Percentiles rank a stretch among this genome's conserved stretches.
Evolutionary conservation across 2,329 filamentous ascomycete genomes (phyloP).

Genomic region (Chlorencoelia australis): DNA sequence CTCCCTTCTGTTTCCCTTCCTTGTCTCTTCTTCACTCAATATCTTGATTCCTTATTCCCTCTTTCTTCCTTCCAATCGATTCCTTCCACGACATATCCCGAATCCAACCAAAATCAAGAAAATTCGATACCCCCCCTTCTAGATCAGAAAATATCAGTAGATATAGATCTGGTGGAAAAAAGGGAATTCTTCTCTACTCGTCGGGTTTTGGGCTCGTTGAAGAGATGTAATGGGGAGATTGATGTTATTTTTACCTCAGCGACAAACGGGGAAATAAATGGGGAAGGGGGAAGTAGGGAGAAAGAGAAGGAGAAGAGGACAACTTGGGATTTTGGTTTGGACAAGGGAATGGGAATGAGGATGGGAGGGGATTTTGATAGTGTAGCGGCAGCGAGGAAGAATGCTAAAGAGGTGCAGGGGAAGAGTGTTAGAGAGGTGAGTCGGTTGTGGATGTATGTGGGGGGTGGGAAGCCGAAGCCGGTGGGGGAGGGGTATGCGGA

Average conservation of each 20-base stretch:
- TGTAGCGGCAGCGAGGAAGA: slow-evolving; percentile 1
- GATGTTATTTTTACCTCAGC: too few relatives aligned
- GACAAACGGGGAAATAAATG: background rate
- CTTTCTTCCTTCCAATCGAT: background rate
- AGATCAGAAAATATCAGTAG: slow-evolving; percentile 9
- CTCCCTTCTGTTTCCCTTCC: slow-evolving; percentile 1
- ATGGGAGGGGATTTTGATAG: slow-evolving; percentile 3
- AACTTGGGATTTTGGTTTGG: slow-evolving; percentile 1
- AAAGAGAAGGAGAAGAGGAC: slow-evolving; percentile 3
- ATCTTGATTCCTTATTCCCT: slow-evolving; percentile 7
- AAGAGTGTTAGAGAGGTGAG: slow-evolving; percentile 4
- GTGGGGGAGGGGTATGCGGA: background rate
- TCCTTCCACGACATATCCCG: too few relatives aligned
- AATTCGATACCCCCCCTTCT: too few relatives aligned
- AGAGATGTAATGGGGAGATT: too few relatives aligned
- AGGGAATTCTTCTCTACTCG: too few relatives aligned
- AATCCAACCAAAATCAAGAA: too few relatives aligned
- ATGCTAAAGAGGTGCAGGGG: background rate
- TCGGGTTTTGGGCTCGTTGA: too few relatives aligned
- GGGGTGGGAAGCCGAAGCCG: background rate
- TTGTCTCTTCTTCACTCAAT: slow-evolving; percentile 10
- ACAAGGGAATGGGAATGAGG: background rate
- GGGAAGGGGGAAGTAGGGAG: background rate
- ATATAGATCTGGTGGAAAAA: slow-evolving; percentile 12
- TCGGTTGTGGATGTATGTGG: slow-evolving; percentile 2